Evolutionary conservation across 805 yeast genomes (phyloP), one percentile per base, ranked within the genome.

Genomic region (Metschnikowia koreensis): DNA sequence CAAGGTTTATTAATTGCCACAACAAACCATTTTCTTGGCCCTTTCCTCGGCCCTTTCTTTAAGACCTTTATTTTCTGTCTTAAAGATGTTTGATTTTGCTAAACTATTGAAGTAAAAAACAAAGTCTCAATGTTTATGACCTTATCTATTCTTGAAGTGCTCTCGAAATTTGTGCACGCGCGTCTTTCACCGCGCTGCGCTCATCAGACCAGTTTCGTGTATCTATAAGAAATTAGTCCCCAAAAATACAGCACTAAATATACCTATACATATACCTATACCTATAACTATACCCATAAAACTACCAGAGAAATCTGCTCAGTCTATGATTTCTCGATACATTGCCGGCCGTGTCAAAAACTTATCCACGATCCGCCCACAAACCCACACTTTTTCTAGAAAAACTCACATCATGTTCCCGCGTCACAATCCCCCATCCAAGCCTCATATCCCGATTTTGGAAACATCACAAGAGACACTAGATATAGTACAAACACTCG

Each of bases 391-490:
- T 37, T 31, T 7, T 33, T 16, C n/a, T 10, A 36, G 44, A 46
- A 26, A 15, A n/a, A 17, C 12, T 11, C 45, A 41, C 44, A 29
- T 42, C 33, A 55, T 55, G 59, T 46, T 49, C 41, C 48, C 53
- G 26, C 17, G 42, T 34, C 36, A 45, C 13, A 28, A 37, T 3
- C 17, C 41, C 12, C 46, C 38, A 12, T 8, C 51, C 26, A 34
- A 17, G 6, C 34, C 34, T 4, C 40, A n/a, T 22, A 22, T 28
- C 12, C 52, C 44, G 52, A 12, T 50, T 26, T 12, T 41, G 46
- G 52, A 50, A 34, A 50, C 58, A 11, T 46, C 56, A 4, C 51
- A 50, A n/a, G 58, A 56, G 29, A 51, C 47, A 12, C 56, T 56
- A 13, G 46, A 46, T 29, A 41, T 52, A 29, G 42, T 58, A 11